Base-by-base conservation (phyloP, 1,284 basidiomycete species). In the Neotropicomus parvogracilis region DNA sequence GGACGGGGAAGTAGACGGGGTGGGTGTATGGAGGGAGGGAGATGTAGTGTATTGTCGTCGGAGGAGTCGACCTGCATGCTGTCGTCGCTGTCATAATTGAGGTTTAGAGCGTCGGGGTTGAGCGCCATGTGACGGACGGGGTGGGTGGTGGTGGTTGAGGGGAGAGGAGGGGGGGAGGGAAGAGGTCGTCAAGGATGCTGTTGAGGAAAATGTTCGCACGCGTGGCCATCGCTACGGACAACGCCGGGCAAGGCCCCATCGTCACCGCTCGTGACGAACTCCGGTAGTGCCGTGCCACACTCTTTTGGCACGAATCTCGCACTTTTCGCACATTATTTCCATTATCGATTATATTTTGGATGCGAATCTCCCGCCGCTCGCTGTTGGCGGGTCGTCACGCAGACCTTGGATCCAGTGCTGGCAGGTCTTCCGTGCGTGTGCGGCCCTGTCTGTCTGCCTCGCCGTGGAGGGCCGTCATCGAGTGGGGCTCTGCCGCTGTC, bases 161-260 rank as follows among this genome's bases (percentile, higher is more conserved):
- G 63, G 59, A 57, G 56, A 58, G 54, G 24, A 59, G 58, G 60
- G 57, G 57, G 60, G 55, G 49, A 63, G 54, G 58, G 59, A 58
- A 61, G 56, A 79, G 71, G 69, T 78, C 77, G 76, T 75, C 77
- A 79, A 79, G 77, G 70, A 75, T 74, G 67, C 74, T 76, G 78
- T 76, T 81, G 79, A 78, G 77, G 70, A 73, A 74, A 68, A 78
- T 75, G 78, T 77, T 81, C 78, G 73, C 79, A 80, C 78, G 79
- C 78, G 70, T 75, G 77, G 74, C 77, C 71, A 78, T 81, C 79
- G 79, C 78, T 78, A 81, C 79, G 79, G 79, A 78, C 79, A 80
- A 80, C 79, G 78, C 79, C 78, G 78, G 67, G 67, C 70, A 78
- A 78, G 76, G 77, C 74, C 69, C 74, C 75, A 79, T 80, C 77